Evolutionary conservation across 2,329 filamentous ascomycete species (phyloP).

Genomic region (Colletotrichum neosansevieriae): DNA sequence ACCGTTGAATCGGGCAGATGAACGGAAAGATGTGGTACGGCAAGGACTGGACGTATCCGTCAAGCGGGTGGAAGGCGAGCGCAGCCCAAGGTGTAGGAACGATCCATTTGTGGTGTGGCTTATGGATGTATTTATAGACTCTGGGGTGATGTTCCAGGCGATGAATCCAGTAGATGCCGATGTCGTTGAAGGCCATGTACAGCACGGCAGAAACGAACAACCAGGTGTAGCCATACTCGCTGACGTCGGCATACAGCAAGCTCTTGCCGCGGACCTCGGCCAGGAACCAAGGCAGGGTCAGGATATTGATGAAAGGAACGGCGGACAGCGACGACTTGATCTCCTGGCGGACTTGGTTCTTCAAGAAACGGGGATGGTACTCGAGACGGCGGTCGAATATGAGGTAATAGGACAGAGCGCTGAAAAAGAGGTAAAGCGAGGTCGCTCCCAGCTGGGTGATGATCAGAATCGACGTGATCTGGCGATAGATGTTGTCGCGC

Average conservation of each 20-base stretch:
- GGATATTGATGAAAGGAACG: conserved; percentile 58
- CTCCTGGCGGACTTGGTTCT: conserved; percentile 60
- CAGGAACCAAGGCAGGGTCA: conserved; percentile 60
- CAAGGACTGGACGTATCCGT: conserved; percentile 58
- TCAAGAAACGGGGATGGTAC: conserved; percentile 60
- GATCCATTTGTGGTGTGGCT: conserved; percentile 64
- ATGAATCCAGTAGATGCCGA: conserved; percentile 57
- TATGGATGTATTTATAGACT: conserved; percentile 61
- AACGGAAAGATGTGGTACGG: too few relatives aligned
- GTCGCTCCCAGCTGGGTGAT: not conserved
- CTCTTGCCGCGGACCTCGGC: conserved; percentile 51
- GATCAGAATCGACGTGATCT: too few relatives aligned
- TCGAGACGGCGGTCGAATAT: conserved; percentile 64
- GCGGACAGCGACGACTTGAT: conserved; percentile 57
- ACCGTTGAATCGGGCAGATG: too few relatives aligned
- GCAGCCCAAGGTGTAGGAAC: conserved; percentile 61
- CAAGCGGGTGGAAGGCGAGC: conserved; percentile 60
- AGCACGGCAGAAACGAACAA: conserved; percentile 52
- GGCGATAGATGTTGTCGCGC: too few relatives aligned
- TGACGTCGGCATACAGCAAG: conserved; percentile 53
- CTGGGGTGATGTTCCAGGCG: conserved; percentile 59
- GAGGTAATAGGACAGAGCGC: conserved; percentile 78
- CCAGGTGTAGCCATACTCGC: conserved; percentile 57
- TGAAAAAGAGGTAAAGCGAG: conserved; percentile 72
- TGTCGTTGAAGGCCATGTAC: conserved; percentile 60